Evolutionary conservation across 768 basidiomycete genomes (phyloP).

Genomic region (Pulveroboletus sp.): DNA sequence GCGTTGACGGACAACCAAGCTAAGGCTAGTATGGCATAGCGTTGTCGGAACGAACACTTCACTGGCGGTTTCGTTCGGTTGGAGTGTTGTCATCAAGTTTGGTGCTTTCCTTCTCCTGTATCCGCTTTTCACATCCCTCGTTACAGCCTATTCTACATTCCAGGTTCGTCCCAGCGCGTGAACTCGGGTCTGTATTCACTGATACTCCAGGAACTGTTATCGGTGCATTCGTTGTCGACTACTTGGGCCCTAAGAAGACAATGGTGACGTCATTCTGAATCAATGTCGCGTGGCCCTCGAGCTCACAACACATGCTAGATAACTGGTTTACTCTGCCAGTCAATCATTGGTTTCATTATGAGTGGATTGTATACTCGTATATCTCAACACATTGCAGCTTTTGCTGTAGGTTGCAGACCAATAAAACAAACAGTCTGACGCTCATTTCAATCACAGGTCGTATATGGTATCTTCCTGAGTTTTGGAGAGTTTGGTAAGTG

Average conservation of each 20-base stretch:
- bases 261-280: conserved; percentile 45
- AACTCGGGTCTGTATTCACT: conserved; percentile 8
- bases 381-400: conserved; percentile 62
- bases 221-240: conserved; percentile 75
- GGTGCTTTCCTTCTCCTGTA: conserved; percentile 14
- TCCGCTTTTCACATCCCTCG: conserved; percentile 3
- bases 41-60: conserved; percentile 52
- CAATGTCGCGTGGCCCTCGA: neutral
- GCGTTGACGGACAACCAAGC: neutral
- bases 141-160: conserved; percentile 60
- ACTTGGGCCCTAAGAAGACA: conserved; percentile 68
- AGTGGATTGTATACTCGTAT: conserved; percentile 72
- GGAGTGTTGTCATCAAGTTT: conserved; percentile 83
- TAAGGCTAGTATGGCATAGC: conserved; percentile 30
- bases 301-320: conserved; percentile 41
- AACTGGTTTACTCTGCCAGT: conserved; percentile 60
- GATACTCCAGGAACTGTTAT: conserved; percentile 47
- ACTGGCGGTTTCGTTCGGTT: conserved; percentile 68
- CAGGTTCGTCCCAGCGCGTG: conserved; percentile 32
- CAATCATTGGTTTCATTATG: conserved; percentile 84
- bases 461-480: conserved; percentile 89
- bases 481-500: conserved; percentile 77
- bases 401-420: conserved; percentile 48
- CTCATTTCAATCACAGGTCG: conserved; percentile 41
- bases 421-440: neutral